Evolutionary conservation across 1,284 basidiomycete species (phyloP), one percentile per base, ranked within the genome.

Genomic region (Hemileia vastatrix): DNA sequence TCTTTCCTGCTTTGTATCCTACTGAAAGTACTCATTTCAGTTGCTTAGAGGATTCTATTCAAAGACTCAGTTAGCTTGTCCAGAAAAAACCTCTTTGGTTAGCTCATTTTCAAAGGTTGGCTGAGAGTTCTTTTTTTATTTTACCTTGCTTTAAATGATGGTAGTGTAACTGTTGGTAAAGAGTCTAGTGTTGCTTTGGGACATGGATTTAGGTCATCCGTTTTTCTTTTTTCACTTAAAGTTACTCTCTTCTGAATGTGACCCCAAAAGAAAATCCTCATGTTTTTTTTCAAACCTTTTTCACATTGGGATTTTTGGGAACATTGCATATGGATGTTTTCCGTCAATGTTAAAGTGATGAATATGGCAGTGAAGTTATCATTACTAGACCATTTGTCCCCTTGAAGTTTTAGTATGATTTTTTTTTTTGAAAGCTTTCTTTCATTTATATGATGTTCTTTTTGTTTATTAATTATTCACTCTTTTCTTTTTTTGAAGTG

Each of bases 301-400:
- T 43, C 8, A 43, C n/a, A 43, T 82, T 98, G 5, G 95, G 95
- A 0, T 97, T 98, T 76, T 81, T 98, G 8, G 95, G 95, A 0
- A 90, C 91, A 1, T 78, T 99, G 64, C 95, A 98, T 75, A 91
- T 98, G 86, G 95, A 98, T 69, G 90, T 95, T 45, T 93, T 94
- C 75, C 84, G 91, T 32, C 94, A 98, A 76, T 83, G 95, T 11
- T 81, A 98, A 4, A 94, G 97, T 76, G 95, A 99, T 74, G 95
- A 99, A 76, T 93, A 96, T 71, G 84, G 89, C 49, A 66, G 45
- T 32, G 72, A 74, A 58, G 71, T 73, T 5, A 70, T 73, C 49
- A 68, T 73, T 64, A 96, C 92, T 4, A 87, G 91, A 1, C 93
- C 92, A 0, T 92, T 90, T 2, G 92, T 95, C 40, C 90, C 92